Percentiles rank a stretch among this genome's conserved stretches.
phyloP scores from a whole-genome alignment of 768 basidiomycete species.

The Gymnopilus junonius region DNA sequence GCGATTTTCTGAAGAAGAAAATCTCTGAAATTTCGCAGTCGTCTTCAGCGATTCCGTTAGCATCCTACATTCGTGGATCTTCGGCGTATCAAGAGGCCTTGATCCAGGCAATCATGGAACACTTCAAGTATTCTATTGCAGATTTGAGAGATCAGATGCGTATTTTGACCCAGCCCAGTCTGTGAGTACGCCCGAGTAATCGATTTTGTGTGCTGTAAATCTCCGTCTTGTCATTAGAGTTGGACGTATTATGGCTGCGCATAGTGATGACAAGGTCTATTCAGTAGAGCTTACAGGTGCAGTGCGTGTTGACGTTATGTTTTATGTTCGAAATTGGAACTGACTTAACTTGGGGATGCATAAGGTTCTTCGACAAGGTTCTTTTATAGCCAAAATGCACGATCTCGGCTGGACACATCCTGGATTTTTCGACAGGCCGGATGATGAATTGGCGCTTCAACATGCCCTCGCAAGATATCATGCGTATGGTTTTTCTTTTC shows the following conservation, averaged over 20 bases:
- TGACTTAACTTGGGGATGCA: neutral
- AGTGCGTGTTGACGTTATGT: constrained; percentile 32
- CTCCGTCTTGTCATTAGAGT: neutral
- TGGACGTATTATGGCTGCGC: constrained; percentile 51
- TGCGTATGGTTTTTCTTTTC: constrained; percentile 40
- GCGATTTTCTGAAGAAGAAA: constrained; percentile 2
- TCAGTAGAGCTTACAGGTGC: constrained; percentile 64
- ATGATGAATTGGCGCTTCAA: constrained; percentile 45
- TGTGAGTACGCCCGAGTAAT: constrained; percentile 7
- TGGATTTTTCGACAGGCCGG: constrained; percentile 39
- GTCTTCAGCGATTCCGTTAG: neutral
- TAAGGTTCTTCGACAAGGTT: constrained; percentile 57
- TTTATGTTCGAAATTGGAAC: neutral
- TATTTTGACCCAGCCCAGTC: neutral
- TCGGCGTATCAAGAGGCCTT: neutral
- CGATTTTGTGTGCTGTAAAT: neutral
- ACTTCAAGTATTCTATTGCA: constrained; percentile 6
- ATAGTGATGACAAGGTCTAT: constrained; percentile 53
- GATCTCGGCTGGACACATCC: constrained; percentile 54
- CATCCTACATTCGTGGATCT: neutral
- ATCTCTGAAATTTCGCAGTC: constrained; percentile 3
- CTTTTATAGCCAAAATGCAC: constrained; percentile 57
- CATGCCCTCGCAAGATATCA: constrained; percentile 62
- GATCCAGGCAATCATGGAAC: constrained; percentile 13
- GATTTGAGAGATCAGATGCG: constrained; percentile 10